Evolutionary conservation across 495 filamentous ascomycete species (phyloP).

Genomic region (Cercophora newfieldiana): DNA sequence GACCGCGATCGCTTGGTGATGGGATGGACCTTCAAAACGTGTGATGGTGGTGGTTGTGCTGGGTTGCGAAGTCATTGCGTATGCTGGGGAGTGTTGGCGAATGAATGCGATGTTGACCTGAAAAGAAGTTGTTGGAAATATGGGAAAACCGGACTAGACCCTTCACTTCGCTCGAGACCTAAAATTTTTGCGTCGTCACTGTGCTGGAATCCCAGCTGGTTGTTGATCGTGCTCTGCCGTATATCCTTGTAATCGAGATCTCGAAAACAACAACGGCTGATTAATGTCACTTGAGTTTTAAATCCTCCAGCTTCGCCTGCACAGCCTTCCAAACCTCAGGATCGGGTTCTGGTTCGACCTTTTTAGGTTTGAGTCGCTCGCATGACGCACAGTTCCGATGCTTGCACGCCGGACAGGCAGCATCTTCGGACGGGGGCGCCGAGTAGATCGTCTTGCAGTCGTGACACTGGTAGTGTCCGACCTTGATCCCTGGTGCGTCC

Average conservation of each 20-base stretch:
- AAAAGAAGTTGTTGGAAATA: slow-evolving; percentile 8
- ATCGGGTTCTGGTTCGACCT: slow-evolving; percentile 62
- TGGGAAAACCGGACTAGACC: not conserved
- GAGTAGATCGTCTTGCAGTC: slow-evolving; percentile 59
- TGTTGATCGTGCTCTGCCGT: not conserved
- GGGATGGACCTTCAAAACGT: not conserved
- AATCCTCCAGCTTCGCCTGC: slow-evolving; percentile 54
- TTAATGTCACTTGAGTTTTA: slow-evolving; percentile 39
- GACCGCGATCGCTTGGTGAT: slow-evolving; percentile 4
- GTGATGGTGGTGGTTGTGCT: not conserved
- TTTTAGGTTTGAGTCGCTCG: slow-evolving; percentile 53
- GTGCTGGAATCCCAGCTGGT: not conserved
- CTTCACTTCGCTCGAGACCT: not conserved
- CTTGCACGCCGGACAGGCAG: slow-evolving; percentile 61
- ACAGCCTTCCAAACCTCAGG: slow-evolving; percentile 64
- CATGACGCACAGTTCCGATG: slow-evolving; percentile 55
- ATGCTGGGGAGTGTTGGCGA: slow-evolving; percentile 7
- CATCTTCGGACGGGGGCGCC: slow-evolving; percentile 41
- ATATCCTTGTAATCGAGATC: not conserved
- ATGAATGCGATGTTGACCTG: slow-evolving; percentile 11
- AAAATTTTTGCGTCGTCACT: not conserved
- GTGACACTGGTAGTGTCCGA: slow-evolving; percentile 61
- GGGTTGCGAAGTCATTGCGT: slow-evolving; percentile 9
- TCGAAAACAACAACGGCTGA: not conserved
- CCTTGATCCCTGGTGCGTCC: slow-evolving; percentile 54